Evolutionary conservation across 164 flowering plant genomes (phyloP).

Genomic region (grape (Vitis vinifera)): DNA sequence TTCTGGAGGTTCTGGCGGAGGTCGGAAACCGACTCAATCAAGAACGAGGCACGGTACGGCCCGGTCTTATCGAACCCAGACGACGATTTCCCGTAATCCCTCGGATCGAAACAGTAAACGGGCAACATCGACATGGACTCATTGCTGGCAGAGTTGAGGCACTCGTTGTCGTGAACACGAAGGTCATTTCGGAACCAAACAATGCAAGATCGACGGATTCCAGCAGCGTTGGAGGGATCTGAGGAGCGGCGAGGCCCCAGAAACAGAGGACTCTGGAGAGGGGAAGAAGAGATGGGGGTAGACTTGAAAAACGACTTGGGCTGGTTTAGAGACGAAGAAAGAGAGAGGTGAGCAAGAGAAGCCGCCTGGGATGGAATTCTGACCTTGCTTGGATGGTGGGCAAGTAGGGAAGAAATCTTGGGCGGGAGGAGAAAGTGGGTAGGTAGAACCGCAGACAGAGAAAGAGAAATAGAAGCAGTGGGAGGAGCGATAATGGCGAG

Average conservation of each 20-base stretch:
- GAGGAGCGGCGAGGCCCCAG: constrained; percentile 58
- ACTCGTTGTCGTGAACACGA: constrained; percentile 84
- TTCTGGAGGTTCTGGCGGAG: constrained; percentile 61
- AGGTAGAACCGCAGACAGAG: constrained; percentile 51
- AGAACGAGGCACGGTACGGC: constrained; percentile 71
- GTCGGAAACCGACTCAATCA: constrained; percentile 77
- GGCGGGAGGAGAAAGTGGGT: constrained; percentile 47
- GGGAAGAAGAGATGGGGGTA: constrained; percentile 46
- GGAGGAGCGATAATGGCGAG: constrained; percentile 24
- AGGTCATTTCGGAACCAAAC: constrained; percentile 95
- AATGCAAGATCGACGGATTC: constrained; percentile 67
- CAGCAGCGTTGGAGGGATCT: constrained; percentile 71
- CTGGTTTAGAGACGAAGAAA: constrained; percentile 37
- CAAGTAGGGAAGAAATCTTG: constrained; percentile 28
- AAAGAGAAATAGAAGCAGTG: constrained; percentile 59
- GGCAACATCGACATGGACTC: constrained; percentile 86
- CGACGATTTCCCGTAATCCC: constrained; percentile 84
- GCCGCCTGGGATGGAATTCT: constrained; percentile 69
- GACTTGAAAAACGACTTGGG: constrained; percentile 47
- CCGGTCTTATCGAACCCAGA: constrained; percentile 94
- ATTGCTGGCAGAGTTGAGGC: constrained; percentile 69
- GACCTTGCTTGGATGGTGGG: constrained; percentile 39
- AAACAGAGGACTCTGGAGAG: constrained; percentile 62
- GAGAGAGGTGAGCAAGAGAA: constrained; percentile 43
- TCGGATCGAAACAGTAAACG: constrained; percentile 86